Evolutionary conservation across 768 basidiomycete genomes (phyloP).

Genomic region (Termitomyces heimii): DNA sequence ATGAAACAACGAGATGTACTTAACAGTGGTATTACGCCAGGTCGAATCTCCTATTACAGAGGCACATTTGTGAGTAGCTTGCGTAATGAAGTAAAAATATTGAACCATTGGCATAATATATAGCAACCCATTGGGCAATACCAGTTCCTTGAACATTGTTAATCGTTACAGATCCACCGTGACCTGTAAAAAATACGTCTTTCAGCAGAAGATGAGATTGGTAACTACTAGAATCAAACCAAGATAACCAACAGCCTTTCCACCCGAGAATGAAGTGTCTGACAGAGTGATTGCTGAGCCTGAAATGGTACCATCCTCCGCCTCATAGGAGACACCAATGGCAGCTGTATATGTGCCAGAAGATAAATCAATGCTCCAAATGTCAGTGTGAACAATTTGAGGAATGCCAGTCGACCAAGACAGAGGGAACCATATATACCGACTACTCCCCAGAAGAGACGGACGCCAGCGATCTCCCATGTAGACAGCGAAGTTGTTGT

Average conservation of each 20-base stretch:
- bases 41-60: constrained; percentile 38
- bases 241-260: constrained; percentile 47
- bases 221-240: constrained; percentile 25
- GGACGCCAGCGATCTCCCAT: constrained; percentile 65
- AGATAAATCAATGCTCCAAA: constrained; percentile 47
- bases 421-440: constrained; percentile 59
- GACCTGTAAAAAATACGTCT: constrained; percentile 26
- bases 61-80: neutral
- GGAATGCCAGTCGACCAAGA: constrained; percentile 50
- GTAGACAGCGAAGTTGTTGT: constrained; percentile 43
- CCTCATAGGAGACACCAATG: constrained; percentile 49
- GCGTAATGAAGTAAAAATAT: neutral
- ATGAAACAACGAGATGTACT: constrained; percentile 21
- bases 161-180: constrained; percentile 52
- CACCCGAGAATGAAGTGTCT: constrained; percentile 44
- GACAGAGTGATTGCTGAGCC: constrained; percentile 41
- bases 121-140: constrained; percentile 49
- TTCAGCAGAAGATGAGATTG: neutral
- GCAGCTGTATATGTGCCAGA: constrained; percentile 47
- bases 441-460: constrained; percentile 44
- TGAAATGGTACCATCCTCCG: constrained; percentile 43
- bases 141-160: constrained; percentile 52
- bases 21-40: constrained; percentile 56
- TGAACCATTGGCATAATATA: constrained; percentile 53
- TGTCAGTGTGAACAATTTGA: constrained; percentile 47